Percentiles rank a stretch among this genome's conserved stretches.
Conservation (phyloP, 108 stramenopile species). For the Discostella pseudostelligera region DNA sequence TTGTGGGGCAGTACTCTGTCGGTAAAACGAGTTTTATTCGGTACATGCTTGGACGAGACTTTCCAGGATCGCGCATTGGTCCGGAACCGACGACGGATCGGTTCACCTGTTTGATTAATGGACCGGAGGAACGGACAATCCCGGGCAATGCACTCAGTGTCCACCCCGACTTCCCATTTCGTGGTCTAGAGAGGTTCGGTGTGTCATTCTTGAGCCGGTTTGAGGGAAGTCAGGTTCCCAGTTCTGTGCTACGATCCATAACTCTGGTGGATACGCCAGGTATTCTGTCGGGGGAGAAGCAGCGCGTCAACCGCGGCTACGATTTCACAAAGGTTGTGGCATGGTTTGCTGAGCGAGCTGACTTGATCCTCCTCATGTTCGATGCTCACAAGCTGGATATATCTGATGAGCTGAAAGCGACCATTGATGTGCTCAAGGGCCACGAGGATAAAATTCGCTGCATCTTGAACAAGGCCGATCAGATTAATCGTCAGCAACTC, state of each 20-base stretch:
- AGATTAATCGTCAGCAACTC: conserved; percentile 75
- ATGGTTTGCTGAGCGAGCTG: too few relatives aligned
- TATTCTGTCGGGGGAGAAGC: too few relatives aligned
- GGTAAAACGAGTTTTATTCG: conserved; percentile 93
- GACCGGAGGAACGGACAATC: conserved; percentile 94
- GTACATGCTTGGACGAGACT: conserved; percentile 82
- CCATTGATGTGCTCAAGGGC: conserved; percentile 62
- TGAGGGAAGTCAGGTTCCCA: too few relatives aligned
- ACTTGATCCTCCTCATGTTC: too few relatives aligned
- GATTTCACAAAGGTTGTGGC: too few relatives aligned
- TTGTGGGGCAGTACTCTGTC: conserved; percentile 96
- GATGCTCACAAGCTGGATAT: conserved; percentile 90
- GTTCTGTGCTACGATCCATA: too few relatives aligned
- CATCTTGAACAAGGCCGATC: conserved; percentile 86
- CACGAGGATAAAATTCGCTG: conserved; percentile 76
- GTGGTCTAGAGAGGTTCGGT: conserved; percentile 87
- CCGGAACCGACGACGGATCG: conserved; percentile 98
- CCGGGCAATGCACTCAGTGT: conserved; percentile 97
- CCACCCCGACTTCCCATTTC: conserved; percentile 93
- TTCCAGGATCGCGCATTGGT: conserved; percentile 92
- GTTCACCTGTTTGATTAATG: conserved; percentile 93
- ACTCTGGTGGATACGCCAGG: too few relatives aligned
- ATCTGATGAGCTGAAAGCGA: conserved; percentile 77
- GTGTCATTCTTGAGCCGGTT: too few relatives aligned
- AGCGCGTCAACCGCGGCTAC: too few relatives aligned